Conservation (phyloP, 2,329 filamentous ascomycete species). For the Cladosporium sp. region DNA sequence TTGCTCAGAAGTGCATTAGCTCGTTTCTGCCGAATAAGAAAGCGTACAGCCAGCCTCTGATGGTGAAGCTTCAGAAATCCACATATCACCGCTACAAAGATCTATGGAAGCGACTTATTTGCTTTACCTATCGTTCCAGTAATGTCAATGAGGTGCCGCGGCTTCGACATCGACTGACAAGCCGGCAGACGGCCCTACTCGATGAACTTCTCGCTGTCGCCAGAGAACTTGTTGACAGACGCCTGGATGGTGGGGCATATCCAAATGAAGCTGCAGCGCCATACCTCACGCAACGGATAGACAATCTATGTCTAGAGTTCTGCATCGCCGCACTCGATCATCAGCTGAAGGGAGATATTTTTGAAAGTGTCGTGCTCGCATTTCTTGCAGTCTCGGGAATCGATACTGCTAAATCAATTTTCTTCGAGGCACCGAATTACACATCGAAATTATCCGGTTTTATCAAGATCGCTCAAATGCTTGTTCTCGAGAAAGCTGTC, state of each 20-base stretch:
- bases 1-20: conserved; percentile 15
- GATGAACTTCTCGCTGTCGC: not conserved
- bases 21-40: conserved; percentile 13
- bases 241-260: no score
- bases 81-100: conserved; percentile 17
- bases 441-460: conserved; percentile 19
- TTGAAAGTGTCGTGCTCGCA: conserved; percentile 18
- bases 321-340: conserved; percentile 21
- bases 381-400: conserved; percentile 19
- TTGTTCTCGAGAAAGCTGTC: conserved; percentile 19
- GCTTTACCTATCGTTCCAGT: conserved; percentile 16
- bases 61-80: conserved; percentile 16
- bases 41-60: conserved; percentile 9
- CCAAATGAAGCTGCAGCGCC: not conserved
- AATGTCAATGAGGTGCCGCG: not conserved
- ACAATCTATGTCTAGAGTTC: conserved; percentile 15
- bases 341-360: conserved; percentile 16
- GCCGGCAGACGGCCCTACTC: conserved; percentile 6
- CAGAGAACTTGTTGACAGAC: no score
- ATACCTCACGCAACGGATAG: not conserved
- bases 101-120: conserved; percentile 18
- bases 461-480: conserved; percentile 23
- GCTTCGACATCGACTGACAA: conserved; percentile 14
- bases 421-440: conserved; percentile 15
- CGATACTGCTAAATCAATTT: conserved; percentile 6